Conservation (phyloP, 768 basidiomycete species). For the Auricularia sp. region DNA sequence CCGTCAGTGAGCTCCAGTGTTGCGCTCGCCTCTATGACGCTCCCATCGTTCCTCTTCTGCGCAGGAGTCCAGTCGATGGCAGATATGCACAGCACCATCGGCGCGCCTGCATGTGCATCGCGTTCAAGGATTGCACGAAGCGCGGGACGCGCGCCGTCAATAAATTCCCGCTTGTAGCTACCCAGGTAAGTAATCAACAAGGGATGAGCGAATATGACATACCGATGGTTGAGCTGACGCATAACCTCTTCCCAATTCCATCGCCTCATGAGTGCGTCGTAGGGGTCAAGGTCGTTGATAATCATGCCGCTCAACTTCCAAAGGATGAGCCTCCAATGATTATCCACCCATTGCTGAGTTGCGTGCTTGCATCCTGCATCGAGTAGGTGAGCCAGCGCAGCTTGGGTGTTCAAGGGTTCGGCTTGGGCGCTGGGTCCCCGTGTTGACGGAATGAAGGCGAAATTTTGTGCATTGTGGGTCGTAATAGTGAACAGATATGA, state of each 20-base stretch:
- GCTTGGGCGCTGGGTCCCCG: background rate
- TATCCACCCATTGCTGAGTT: slow-evolving; percentile 76
- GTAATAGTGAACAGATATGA: slow-evolving; percentile 10
- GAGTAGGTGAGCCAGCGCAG: slow-evolving; percentile 46
- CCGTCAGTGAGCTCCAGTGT: slow-evolving; percentile 93
- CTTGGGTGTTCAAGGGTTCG: slow-evolving; percentile 36
- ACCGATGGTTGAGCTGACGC: slow-evolving; percentile 82
- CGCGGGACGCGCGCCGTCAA: slow-evolving; percentile 67
- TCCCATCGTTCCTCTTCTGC: slow-evolving; percentile 28
- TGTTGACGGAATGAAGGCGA: slow-evolving; percentile 10
- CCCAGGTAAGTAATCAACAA: background rate
- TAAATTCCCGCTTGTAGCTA: slow-evolving; percentile 85
- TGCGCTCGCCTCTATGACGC: slow-evolving; percentile 32
- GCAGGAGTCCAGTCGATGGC: slow-evolving; percentile 48
- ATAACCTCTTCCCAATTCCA: slow-evolving; percentile 85
- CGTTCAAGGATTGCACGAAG: slow-evolving; percentile 73
- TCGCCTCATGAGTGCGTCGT: slow-evolving; percentile 37
- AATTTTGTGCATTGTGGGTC: slow-evolving; percentile 11
- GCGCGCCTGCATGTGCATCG: slow-evolving; percentile 67
- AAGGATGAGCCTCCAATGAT: slow-evolving; percentile 82
- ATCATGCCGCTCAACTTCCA: slow-evolving; percentile 94
- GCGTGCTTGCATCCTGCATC: slow-evolving; percentile 55
- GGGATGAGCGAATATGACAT: slow-evolving; percentile 10
- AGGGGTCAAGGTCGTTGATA: slow-evolving; percentile 55
- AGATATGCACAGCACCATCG: slow-evolving; percentile 81